These are phyloP conservation scores for Backusella liffmaniae DNA, from an alignment of 192 early-diverging fungal genomes.

Conservation along the genomic window DNA sequence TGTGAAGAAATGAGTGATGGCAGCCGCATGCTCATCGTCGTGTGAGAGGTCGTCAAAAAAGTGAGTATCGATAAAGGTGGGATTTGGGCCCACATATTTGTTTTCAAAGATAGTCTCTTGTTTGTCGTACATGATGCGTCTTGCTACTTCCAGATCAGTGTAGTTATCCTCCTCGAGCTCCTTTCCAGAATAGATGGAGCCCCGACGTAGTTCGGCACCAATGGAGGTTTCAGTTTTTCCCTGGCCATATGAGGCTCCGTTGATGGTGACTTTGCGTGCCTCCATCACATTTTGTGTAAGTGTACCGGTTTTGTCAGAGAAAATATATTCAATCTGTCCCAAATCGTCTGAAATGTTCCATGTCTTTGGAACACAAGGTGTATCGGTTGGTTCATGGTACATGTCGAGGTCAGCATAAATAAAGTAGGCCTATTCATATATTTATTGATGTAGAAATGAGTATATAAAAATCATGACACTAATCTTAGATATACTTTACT, in stretches of 20 bases:
- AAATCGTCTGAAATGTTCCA: conserved; percentile 96
- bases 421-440: conserved; percentile 71
- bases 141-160: conserved; percentile 39
- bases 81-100: conserved; percentile 58
- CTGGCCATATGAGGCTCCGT: conserved; percentile 84
- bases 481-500: conserved; percentile 35
- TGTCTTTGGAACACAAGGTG: conserved; percentile 77
- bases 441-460: not conserved
- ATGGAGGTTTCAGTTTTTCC: conserved; percentile 55
- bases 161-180: conserved; percentile 17
- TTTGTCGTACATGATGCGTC: conserved; percentile 55
- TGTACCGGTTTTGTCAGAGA: conserved; percentile 97
- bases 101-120: conserved; percentile 59
- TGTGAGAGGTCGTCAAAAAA: conserved; percentile 61
- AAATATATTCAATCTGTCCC: conserved; percentile 95
- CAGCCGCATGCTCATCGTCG: conserved; percentile 48
- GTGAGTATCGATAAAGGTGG: conserved; percentile 70
- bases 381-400: conserved; percentile 78
- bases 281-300: conserved; percentile 97
- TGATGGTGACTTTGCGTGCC: conserved; percentile 87
- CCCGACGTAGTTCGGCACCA: conserved; percentile 40
- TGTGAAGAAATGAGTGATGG: conserved; percentile 79
- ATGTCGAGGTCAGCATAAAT: conserved; percentile 91
- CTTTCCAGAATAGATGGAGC: not conserved
- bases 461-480: not conserved